Conservation (phyloP, 208 protist species). For the Tritrichomonas foetus region DNA sequence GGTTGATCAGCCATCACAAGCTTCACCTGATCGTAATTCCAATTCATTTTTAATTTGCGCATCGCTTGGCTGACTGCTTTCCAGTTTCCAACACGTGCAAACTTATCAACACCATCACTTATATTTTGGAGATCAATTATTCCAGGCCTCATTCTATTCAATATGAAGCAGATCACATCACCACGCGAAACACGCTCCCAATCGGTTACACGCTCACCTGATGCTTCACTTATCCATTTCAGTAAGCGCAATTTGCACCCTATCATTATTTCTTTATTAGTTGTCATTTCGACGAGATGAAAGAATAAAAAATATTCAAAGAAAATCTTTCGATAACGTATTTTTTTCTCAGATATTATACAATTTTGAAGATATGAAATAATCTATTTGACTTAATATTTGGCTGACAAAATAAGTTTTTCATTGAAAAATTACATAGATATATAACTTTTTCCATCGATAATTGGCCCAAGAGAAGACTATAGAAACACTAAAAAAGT, state of each 20-base stretch:
- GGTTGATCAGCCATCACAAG: slow-evolving; percentile 23
- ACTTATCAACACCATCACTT: neutral
- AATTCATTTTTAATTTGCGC: neutral
- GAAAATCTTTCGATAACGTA: too few relatives aligned
- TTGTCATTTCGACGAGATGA: too few relatives aligned
- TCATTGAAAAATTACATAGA: too few relatives aligned
- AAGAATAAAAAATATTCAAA: too few relatives aligned
- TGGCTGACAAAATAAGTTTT: too few relatives aligned
- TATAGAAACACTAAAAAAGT: too few relatives aligned
- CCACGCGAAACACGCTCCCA: neutral
- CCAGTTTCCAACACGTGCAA: slow-evolving; percentile 21
- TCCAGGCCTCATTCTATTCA: neutral
- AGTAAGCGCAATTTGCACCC: neutral
- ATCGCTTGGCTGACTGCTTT: neutral
- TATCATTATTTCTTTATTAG: neutral
- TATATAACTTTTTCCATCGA: too few relatives aligned
- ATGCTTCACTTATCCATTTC: neutral
- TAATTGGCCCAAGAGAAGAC: too few relatives aligned
- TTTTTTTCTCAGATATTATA: too few relatives aligned
- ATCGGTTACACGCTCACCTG: neutral
- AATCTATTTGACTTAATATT: too few relatives aligned
- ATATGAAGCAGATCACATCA: slow-evolving; percentile 11
- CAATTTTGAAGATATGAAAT: too few relatives aligned
- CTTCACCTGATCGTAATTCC: neutral
- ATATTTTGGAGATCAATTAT: neutral